These are phyloP conservation scores for Tricholoma saponaceum DNA, from an alignment of 768 basidiomycete species.

Conservation along the genomic window DNA sequence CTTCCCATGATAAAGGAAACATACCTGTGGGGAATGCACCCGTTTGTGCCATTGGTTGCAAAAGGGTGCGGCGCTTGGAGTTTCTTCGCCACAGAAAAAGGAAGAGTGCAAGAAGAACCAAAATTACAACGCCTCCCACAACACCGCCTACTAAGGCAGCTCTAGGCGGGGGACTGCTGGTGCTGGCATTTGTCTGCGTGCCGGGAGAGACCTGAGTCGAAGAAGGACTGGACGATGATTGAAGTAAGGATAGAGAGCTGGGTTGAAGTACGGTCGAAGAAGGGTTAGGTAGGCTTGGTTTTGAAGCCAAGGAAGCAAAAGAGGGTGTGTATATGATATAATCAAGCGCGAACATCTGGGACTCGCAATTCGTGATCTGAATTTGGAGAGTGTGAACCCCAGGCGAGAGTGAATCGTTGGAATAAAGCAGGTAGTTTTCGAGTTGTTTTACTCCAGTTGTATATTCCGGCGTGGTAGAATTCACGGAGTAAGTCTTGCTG, in stretches of 20 bases:
- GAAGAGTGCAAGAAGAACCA: not conserved
- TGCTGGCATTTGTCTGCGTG: not conserved
- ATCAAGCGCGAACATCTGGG: conserved; percentile 1
- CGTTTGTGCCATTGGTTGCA: not conserved
- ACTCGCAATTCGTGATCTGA: not conserved
- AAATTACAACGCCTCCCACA: not conserved
- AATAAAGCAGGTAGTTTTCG: not conserved
- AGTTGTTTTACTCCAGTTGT: not conserved
- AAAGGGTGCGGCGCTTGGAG: not conserved
- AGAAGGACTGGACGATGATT: not conserved
- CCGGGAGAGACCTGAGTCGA: not conserved
- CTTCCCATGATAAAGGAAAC: not conserved
- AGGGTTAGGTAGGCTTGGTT: not conserved
- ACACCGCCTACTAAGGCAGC: not conserved
- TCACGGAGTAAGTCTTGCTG: not conserved
- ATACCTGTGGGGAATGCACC: not conserved
- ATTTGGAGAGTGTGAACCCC: conserved; percentile 6
- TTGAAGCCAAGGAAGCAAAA: conserved; percentile 1
- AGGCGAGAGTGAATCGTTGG: not conserved
- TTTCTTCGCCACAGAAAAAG: not conserved
- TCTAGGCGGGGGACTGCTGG: not conserved
- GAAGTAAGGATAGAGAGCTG: not conserved
- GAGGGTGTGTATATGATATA: conserved; percentile 8
- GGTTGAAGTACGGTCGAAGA: not conserved
- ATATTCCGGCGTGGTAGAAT: not conserved